Evolutionary conservation across 2,329 filamentous ascomycete species (phyloP).

Genomic region (Aspergillus sp.): DNA sequence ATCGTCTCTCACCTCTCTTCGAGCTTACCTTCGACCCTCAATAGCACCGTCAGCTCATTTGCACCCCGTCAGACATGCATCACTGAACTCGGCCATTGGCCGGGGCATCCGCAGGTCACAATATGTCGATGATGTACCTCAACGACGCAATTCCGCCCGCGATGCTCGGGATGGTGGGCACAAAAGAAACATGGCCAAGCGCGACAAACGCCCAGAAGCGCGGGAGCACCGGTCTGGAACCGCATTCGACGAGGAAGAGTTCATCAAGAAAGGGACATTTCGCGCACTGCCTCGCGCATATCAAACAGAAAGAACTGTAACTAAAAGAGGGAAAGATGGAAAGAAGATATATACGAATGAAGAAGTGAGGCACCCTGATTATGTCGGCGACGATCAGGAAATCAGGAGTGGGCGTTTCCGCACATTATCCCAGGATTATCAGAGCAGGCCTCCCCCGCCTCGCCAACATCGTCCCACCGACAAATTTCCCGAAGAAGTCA

Average conservation of each 20-base stretch:
- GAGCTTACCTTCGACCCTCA: conserved; percentile 20
- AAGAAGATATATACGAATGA: no score
- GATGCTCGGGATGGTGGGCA: background rate
- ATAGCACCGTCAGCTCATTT: conserved; percentile 14
- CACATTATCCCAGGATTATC: background rate
- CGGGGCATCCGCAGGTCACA: conserved; percentile 60
- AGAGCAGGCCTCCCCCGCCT: background rate
- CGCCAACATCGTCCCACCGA: conserved; percentile 13
- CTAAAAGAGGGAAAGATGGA: no score
- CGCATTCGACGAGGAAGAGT: conserved; percentile 34
- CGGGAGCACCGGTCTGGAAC: background rate
- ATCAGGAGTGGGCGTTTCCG: background rate
- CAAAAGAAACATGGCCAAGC: background rate
- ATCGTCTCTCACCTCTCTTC: conserved; percentile 9
- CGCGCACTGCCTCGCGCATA: conserved; percentile 27
- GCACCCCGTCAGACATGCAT: conserved; percentile 49
- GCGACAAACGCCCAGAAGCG: background rate
- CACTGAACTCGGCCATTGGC: conserved; percentile 69
- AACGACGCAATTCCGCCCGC: background rate
- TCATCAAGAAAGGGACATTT: conserved; percentile 35
- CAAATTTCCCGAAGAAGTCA: conserved; percentile 35
- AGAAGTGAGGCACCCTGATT: background rate
- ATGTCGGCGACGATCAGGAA: no score
- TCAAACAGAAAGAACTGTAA: conserved; percentile 9
- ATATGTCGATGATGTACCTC: conserved; percentile 4